These are phyloP conservation scores for Lactuca saligna DNA, from an alignment of 129 eudicot genomes.

Conservation along the genomic window DNA sequence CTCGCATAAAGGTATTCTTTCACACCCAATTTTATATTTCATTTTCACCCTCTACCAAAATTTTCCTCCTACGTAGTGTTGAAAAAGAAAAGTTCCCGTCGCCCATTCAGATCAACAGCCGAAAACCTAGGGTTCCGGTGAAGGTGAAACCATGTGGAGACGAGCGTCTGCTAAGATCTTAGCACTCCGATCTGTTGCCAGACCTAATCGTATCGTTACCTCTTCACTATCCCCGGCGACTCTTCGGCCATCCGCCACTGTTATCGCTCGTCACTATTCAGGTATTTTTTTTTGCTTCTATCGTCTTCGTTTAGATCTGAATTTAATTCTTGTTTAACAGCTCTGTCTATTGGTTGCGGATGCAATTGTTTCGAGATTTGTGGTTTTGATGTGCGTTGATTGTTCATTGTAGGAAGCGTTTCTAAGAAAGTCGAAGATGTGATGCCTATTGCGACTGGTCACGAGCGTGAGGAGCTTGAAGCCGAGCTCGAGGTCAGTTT, in stretches of 20 bases:
- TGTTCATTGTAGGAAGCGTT: slow-evolving; percentile 22
- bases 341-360: background rate
- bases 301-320: slow-evolving; percentile 21
- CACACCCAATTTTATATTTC: slow-evolving; percentile 5
- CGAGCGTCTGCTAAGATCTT: slow-evolving; percentile 31
- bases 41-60: slow-evolving; percentile 13
- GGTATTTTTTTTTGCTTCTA: slow-evolving; percentile 5
- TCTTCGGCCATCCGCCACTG: slow-evolving; percentile 16
- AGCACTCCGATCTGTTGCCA: slow-evolving; percentile 29
- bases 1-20: slow-evolving; percentile 3
- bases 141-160: slow-evolving; percentile 31
- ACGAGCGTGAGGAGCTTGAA: slow-evolving; percentile 74
- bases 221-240: slow-evolving; percentile 18
- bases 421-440: slow-evolving; percentile 49
- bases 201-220: slow-evolving; percentile 30
- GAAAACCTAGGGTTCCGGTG: slow-evolving; percentile 36
- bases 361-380: slow-evolving; percentile 1
- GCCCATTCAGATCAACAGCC: slow-evolving; percentile 34
- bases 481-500: slow-evolving; percentile 58
- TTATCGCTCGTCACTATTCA: slow-evolving; percentile 32
- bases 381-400: slow-evolving; percentile 1
- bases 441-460: slow-evolving; percentile 76
- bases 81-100: slow-evolving; percentile 22
- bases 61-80: background rate
- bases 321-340: background rate